Evolutionary conservation across 495 filamentous ascomycete species (phyloP), one percentile per base, ranked within the genome.

Genomic region (Podospora bellae-mahoneyi): DNA sequence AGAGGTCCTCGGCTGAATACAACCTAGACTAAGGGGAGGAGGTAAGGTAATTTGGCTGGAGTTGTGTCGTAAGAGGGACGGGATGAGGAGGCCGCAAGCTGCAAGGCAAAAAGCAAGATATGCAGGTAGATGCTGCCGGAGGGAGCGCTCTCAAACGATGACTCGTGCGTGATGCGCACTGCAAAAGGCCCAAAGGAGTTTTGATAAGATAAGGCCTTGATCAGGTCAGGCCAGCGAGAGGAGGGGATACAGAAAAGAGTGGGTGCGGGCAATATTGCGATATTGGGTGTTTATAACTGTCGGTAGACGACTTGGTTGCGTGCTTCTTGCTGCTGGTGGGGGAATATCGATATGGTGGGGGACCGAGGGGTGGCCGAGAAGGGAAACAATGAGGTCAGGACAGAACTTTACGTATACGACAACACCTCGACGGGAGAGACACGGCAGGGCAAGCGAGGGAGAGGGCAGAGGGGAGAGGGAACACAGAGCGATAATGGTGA

Each of bases 151-250:
- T 48, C 39, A 48, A 48, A 48, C 39, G 39, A 48, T 48, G 39
- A 48, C 39, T 48, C 57, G 62, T 34, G 64, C 34, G 15, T 53
- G 67, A 39, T 65, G 67, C n/a, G 44, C 63, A 20, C 54, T 66
- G 69, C 69, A 62, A 30, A 32, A 30, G 39, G 61, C 65, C 65
- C 32, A 65, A 67, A 65, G 55, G 20, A 32, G 30, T 32, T 32
- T 48, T 48, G 39, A 48, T 13, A 48, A 48, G 39, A 48, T 48
- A 48, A 48, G 39, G 39, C 39, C 39, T 48, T 48, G 26, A 30
- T 48, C 5, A 6, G 26, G 23, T 28, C 59, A 30, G 59, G 59
- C 59, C 59, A 61, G 59, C 26, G 30, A 26, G 30, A 18, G 23
- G 59, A 26, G 30, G 59, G 13, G 20, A 28, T 16, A 30, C 59